A percentile compares a stretch with the other conserved stretches of the same genome.
These are phyloP conservation scores for Lentinula raphanica DNA, from an alignment of 768 basidiomycete species.

Conservation along the genomic window DNA sequence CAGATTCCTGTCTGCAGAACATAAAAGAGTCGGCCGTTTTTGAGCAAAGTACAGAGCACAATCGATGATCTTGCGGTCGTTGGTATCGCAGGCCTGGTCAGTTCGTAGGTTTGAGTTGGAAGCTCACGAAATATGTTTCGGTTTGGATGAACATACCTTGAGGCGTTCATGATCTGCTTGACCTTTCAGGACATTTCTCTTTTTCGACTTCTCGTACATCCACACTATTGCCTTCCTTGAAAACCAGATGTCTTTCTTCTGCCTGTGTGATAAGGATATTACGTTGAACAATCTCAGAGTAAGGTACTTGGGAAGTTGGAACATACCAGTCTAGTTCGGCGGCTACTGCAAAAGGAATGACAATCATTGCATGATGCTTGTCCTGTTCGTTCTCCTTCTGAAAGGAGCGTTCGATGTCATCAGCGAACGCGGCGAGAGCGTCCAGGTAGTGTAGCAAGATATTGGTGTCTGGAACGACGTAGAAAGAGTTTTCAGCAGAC, in stretches of 20 bases:
- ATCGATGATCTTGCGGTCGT: slow-evolving; percentile 72
- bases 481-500: slow-evolving; percentile 35
- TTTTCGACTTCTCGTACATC: slow-evolving; percentile 57
- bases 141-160: slow-evolving; percentile 52
- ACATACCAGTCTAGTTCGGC: slow-evolving; percentile 71
- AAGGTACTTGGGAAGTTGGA: not conserved
- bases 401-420: slow-evolving; percentile 45
- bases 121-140: no score
- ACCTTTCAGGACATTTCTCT: slow-evolving; percentile 49
- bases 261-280: slow-evolving; percentile 23
- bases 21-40: slow-evolving; percentile 45
- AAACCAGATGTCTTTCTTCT: slow-evolving; percentile 52
- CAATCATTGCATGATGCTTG: slow-evolving; percentile 46
- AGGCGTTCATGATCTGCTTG: slow-evolving; percentile 66
- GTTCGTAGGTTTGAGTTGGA: no score
- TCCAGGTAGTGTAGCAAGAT: slow-evolving; percentile 66
- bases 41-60: slow-evolving; percentile 60
- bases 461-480: slow-evolving; percentile 75
- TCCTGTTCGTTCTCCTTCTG: no score
- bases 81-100: slow-evolving; percentile 27
- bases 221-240: slow-evolving; percentile 67
- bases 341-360: slow-evolving; percentile 73
- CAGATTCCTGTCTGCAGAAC: slow-evolving; percentile 68
- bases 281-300: not conserved
- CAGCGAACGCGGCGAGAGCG: slow-evolving; percentile 57